These are phyloP conservation scores for Acidiella bohemica DNA, from an alignment of 495 filamentous ascomycete species.

Conservation along the genomic window DNA sequence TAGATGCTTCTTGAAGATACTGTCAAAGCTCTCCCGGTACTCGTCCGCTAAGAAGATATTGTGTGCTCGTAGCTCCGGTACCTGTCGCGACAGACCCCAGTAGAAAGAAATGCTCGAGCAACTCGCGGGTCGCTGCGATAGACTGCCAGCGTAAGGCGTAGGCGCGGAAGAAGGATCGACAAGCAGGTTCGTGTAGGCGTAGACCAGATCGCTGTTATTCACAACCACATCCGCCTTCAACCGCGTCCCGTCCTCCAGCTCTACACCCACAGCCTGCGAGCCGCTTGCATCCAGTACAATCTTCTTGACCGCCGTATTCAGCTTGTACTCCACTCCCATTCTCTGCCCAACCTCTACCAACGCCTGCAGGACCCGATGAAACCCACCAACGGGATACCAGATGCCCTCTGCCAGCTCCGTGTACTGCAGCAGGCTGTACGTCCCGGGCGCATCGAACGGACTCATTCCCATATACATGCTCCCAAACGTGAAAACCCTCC, in stretches of 20 bases:
- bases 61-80: slow-evolving; percentile 49
- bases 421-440: slow-evolving; percentile 59
- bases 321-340: slow-evolving; percentile 43
- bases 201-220: slow-evolving; percentile 55
- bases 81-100: slow-evolving; percentile 45
- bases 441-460: slow-evolving; percentile 58
- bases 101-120: slow-evolving; percentile 65
- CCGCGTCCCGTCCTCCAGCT: slow-evolving; percentile 37
- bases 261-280: slow-evolving; percentile 39
- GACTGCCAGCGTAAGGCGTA: slow-evolving; percentile 33
- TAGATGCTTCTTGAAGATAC: slow-evolving; percentile 51
- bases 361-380: slow-evolving; percentile 41
- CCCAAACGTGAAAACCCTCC: slow-evolving; percentile 56
- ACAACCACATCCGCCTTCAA: slow-evolving; percentile 48
- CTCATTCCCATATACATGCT: slow-evolving; percentile 72
- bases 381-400: slow-evolving; percentile 59
- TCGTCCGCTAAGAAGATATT: slow-evolving; percentile 62
- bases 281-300: slow-evolving; percentile 37
- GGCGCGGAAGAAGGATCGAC: not conserved
- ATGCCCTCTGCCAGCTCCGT: slow-evolving; percentile 60
- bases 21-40: slow-evolving; percentile 55
- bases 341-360: slow-evolving; percentile 42
- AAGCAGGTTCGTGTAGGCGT: slow-evolving; percentile 52
- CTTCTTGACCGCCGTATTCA: slow-evolving; percentile 37
- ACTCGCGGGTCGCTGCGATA: slow-evolving; percentile 38